phyloP scores from a whole-genome alignment of 1,139 yeast species.

The Yamadazyma membranifaciens region DNA sequence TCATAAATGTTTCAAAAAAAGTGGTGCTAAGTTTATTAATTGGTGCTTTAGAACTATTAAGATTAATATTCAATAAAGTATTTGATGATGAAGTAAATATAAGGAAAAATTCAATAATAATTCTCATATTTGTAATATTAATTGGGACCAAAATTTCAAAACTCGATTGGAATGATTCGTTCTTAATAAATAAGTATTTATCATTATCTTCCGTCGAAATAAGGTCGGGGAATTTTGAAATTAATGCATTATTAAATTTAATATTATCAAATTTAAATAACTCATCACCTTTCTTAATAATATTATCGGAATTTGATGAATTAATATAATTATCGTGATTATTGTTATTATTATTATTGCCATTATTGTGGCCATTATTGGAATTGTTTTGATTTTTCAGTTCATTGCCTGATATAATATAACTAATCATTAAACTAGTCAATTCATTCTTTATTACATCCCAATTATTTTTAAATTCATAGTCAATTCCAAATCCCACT shows the following conservation, averaged over 20 bases:
- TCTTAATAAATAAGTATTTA: constrained; percentile 45
- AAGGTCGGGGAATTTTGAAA: constrained; percentile 13
- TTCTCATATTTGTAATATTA: constrained; percentile 78
- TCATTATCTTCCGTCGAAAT: constrained; percentile 7
- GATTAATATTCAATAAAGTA: constrained; percentile 21
- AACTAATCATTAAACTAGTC: constrained; percentile 52
- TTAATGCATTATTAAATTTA: constrained; percentile 21
- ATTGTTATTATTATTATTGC: background rate
- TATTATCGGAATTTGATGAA: background rate
- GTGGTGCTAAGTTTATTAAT: constrained; percentile 29
- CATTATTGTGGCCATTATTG: constrained; percentile 20
- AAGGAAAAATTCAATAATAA: constrained; percentile 62
- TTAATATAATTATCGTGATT: background rate
- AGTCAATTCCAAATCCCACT: constrained; percentile 11
- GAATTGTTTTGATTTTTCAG: too few relatives aligned
- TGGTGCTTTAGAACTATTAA: constrained; percentile 9
- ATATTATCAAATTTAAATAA: constrained; percentile 53
- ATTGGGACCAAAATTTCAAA: constrained; percentile 72
- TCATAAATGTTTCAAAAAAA: constrained; percentile 69
- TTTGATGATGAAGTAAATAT: constrained; percentile 54
- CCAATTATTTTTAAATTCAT: constrained; percentile 58
- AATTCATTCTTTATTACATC: constrained; percentile 56
- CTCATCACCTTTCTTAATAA: constrained; percentile 17
- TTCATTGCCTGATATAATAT: constrained; percentile 30
- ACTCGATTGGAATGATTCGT: constrained; percentile 50